phyloP scores from a whole-genome alignment of 2,329 filamentous ascomycete genomes.

The Cyclaneusma minus region DNA sequence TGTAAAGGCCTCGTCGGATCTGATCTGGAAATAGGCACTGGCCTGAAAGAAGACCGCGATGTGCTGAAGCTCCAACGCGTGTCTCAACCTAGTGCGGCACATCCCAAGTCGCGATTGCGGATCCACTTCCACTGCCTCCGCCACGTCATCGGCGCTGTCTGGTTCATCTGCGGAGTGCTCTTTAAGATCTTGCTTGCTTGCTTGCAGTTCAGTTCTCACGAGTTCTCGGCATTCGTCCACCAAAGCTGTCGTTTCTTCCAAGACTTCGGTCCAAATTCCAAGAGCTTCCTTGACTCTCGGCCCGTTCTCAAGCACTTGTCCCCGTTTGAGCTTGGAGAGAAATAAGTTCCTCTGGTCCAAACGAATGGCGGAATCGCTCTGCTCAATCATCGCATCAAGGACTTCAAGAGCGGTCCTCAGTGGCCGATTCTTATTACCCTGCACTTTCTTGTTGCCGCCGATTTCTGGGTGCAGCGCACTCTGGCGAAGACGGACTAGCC shows the following conservation, averaged over 20 bases:
- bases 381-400: constrained; percentile 79
- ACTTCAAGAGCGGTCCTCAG: constrained; percentile 77
- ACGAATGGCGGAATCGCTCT: constrained; percentile 53
- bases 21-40: constrained; percentile 73
- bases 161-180: constrained; percentile 21
- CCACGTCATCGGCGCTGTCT: constrained; percentile 16
- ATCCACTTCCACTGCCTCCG: constrained; percentile 4
- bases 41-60: constrained; percentile 72
- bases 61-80: constrained; percentile 66
- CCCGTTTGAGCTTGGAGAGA: constrained; percentile 46
- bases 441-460: constrained; percentile 46
- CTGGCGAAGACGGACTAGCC: constrained; percentile 65
- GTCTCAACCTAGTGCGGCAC: constrained; percentile 50
- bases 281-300: constrained; percentile 53
- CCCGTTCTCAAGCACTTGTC: constrained; percentile 67
- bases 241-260: constrained; percentile 29
- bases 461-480: constrained; percentile 78
- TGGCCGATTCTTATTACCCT: constrained; percentile 48
- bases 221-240: constrained; percentile 51
- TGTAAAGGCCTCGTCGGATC: constrained; percentile 49
- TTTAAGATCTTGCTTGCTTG: constrained; percentile 10
- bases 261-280: constrained; percentile 47
- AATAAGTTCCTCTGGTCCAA: constrained; percentile 55
- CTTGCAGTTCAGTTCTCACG: constrained; percentile 33
- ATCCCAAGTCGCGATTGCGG: constrained; percentile 31